These are phyloP conservation scores for Penicillium cosmopolitanum DNA, from an alignment of 495 filamentous ascomycete genomes.

Conservation along the genomic window DNA sequence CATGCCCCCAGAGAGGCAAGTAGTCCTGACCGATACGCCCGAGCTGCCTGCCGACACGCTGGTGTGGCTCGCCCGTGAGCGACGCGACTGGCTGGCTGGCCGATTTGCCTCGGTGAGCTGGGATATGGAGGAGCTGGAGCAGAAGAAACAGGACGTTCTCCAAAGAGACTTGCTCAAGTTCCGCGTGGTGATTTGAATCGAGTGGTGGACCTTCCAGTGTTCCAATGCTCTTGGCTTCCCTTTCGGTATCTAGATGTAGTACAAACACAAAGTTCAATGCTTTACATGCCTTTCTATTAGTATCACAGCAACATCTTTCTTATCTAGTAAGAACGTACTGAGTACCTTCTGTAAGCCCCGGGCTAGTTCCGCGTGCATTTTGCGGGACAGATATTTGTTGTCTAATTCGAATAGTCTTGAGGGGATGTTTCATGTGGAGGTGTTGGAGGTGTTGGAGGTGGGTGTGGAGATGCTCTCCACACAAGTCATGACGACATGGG, in stretches of 20 bases:
- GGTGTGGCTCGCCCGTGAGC: conserved; percentile 49
- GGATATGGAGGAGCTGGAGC: conserved; percentile 51
- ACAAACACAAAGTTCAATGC: too few relatives aligned
- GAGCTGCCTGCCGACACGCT: conserved; percentile 52
- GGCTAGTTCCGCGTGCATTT: too few relatives aligned
- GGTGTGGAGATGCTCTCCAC: not conserved
- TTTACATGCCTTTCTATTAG: too few relatives aligned
- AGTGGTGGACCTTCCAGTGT: too few relatives aligned
- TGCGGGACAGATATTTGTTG: too few relatives aligned
- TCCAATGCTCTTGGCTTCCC: too few relatives aligned
- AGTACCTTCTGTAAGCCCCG: too few relatives aligned
- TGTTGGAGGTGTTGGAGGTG: conserved; percentile 1
- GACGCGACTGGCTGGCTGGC: conserved; percentile 53
- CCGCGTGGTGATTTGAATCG: not conserved
- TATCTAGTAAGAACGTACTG: too few relatives aligned
- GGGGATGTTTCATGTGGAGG: not conserved
- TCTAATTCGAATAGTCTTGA: too few relatives aligned
- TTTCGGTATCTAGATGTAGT: too few relatives aligned
- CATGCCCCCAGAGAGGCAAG: not conserved
- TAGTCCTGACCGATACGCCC: conserved; percentile 43
- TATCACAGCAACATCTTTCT: too few relatives aligned
- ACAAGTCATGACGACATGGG: not conserved
- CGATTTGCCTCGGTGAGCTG: conserved; percentile 47
- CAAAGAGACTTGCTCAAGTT: conserved; percentile 9
- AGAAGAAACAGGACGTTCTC: conserved; percentile 43